These are phyloP conservation scores for Hapsidospora chrysogenum DNA, from an alignment of 495 filamentous ascomycete species.

Conservation along the genomic window DNA sequence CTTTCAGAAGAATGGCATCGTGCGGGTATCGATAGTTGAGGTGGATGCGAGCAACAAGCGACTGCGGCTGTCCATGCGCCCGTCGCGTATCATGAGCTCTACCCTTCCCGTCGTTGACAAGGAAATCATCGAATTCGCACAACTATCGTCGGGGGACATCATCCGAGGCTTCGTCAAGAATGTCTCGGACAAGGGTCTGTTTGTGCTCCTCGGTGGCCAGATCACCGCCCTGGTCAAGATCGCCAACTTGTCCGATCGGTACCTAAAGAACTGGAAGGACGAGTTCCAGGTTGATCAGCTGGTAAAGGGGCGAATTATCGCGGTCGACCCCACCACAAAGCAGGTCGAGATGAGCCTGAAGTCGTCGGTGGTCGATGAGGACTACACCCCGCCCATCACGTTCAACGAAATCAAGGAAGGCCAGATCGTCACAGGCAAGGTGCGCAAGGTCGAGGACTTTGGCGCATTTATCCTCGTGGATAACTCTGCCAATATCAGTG, in stretches of 20 bases:
- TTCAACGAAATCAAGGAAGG: slow-evolving; percentile 61
- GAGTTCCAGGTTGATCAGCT: slow-evolving; percentile 71
- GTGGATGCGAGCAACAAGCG: slow-evolving; percentile 73
- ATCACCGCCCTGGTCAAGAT: slow-evolving; percentile 71
- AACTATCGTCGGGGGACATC: slow-evolving; percentile 64
- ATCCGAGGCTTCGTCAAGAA: slow-evolving; percentile 81
- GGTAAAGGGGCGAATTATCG: slow-evolving; percentile 68
- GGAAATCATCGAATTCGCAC: slow-evolving; percentile 48
- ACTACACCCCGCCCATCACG: slow-evolving; percentile 51
- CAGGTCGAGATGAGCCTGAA: slow-evolving; percentile 78
- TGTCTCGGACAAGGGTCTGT: slow-evolving; percentile 71
- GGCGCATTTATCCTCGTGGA: slow-evolving; percentile 89
- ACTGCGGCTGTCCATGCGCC: slow-evolving; percentile 63
- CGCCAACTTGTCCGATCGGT: slow-evolving; percentile 76
- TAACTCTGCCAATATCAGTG: slow-evolving; percentile 68
- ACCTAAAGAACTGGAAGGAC: slow-evolving; percentile 92
- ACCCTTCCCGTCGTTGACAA: slow-evolving; percentile 67
- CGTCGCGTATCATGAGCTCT: slow-evolving; percentile 77
- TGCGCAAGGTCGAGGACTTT: slow-evolving; percentile 85
- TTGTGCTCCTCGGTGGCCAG: slow-evolving; percentile 60
- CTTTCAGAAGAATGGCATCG: slow-evolving; percentile 65
- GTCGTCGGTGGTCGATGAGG: slow-evolving; percentile 61
- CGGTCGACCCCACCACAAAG: slow-evolving; percentile 42
- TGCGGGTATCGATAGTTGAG: slow-evolving; percentile 66
- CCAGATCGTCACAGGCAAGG: slow-evolving; percentile 68